Conservation (phyloP, 352 stramenopile species). For the Phytophthora fragariae region DNA sequence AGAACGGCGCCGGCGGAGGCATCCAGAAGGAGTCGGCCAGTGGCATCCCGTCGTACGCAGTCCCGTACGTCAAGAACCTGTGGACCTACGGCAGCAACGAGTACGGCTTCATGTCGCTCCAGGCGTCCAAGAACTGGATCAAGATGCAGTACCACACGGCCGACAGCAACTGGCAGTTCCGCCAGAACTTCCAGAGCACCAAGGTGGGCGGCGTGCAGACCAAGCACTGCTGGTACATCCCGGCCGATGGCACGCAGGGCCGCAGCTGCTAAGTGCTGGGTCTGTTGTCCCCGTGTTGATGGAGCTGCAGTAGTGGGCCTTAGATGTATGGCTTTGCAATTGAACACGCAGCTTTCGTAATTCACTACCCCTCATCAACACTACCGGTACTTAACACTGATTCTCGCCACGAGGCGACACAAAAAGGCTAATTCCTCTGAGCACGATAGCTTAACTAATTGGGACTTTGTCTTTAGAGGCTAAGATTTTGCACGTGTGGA, state of each 20-base stretch:
- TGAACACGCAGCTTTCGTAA: neutral
- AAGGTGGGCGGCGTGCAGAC: constrained; percentile 1
- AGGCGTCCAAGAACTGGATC: neutral
- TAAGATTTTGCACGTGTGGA: no score
- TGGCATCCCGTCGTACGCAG: neutral
- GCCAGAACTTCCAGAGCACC: constrained; percentile 1
- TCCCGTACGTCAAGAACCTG: neutral
- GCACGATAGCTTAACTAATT: no score
- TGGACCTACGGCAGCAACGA: constrained; percentile 1
- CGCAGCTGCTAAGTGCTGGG: neutral
- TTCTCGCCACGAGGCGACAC: no score
- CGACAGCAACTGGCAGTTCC: neutral
- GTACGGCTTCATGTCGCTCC: constrained; percentile 1
- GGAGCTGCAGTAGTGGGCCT: neutral
- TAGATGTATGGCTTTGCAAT: neutral
- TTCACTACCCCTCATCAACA: neutral
- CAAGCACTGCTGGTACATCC: constrained; percentile 3
- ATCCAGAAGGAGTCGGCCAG: neutral
- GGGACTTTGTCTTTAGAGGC: no score
- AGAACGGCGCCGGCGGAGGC: neutral
- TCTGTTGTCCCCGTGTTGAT: neutral
- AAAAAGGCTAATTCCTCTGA: no score
- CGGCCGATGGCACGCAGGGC: neutral
- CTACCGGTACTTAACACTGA: no score
- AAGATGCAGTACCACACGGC: constrained; percentile 1